Evolutionary conservation across 148 eudicot species (phyloP).

Genomic region (Agrostemma githago): DNA sequence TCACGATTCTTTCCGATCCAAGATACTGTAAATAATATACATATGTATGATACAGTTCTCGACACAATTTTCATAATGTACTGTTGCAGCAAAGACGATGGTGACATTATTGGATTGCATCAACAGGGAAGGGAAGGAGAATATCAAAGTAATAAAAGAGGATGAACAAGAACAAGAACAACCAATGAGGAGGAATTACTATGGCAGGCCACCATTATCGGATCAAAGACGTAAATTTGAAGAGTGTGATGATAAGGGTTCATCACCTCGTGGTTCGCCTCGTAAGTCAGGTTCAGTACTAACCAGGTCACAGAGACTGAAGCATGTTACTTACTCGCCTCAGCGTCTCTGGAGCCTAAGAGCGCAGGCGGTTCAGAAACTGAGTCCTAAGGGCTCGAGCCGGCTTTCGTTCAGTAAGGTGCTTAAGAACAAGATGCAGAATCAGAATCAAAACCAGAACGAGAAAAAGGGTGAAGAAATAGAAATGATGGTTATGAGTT

Average conservation of each 20-base stretch:
- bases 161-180: slow-evolving; percentile 89
- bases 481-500: neutral
- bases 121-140: slow-evolving; percentile 58
- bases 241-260: slow-evolving; percentile 26
- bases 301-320: slow-evolving; percentile 29
- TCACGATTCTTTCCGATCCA: neutral
- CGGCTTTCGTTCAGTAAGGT: slow-evolving; percentile 66
- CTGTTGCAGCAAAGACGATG: slow-evolving; percentile 35
- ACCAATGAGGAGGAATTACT: slow-evolving; percentile 28
- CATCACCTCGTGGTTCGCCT: slow-evolving; percentile 43
- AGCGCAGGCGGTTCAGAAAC: slow-evolving; percentile 58
- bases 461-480: slow-evolving; percentile 14
- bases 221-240: slow-evolving; percentile 24
- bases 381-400: slow-evolving; percentile 66
- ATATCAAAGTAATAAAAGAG: slow-evolving; percentile 60
- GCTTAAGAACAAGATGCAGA: slow-evolving; percentile 35
- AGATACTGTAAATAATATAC: too few species aligned
- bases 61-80: neutral
- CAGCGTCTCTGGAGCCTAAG: slow-evolving; percentile 60
- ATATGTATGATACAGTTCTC: neutral
- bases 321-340: slow-evolving; percentile 38
- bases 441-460: slow-evolving; percentile 5
- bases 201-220: slow-evolving; percentile 27
- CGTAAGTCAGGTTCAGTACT: slow-evolving; percentile 83
- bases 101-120: slow-evolving; percentile 55